Base-by-base conservation (phyloP, 768 basidiomycete species). In the Podaxis pistillaris region DNA sequence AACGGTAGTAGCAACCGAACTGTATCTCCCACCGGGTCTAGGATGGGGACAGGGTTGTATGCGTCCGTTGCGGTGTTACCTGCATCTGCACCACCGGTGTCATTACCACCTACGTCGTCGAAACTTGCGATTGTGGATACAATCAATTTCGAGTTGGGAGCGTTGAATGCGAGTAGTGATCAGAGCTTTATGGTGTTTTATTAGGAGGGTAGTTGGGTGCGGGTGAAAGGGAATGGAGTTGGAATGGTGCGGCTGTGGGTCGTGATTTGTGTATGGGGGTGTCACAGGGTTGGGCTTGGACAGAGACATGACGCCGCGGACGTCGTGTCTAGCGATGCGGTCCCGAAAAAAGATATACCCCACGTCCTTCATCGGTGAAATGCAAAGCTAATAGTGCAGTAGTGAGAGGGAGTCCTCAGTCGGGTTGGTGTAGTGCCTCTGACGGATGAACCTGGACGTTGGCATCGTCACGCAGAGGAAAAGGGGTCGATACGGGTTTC, bases 171-270 rank as follows among this genome's bases (percentile, higher is more conserved):
- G 49, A 76, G 68, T 50, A 74, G 65, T 22, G 80, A 81, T 40
- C 80, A 77, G 59, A 75, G 71, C 53, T 81, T 78, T 76, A 81
- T 82, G 81, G 76, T 76, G 13, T 82, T 81, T 70, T 82, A 82
- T 65, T 82, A 73, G 65, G 63, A 52, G 11, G 51, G n/a, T n/a
- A 13, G 24, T 36, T 46, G 56, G 56, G 26, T 9, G 49, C 11
- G 17, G 12, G 56, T 40, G 15, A 24, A 19, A 19, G 36, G 40
- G 4, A 1, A 6, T 28, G 17, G 44, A 44, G 26, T 17, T 13
- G 44, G 46, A 26, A n/a, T 49, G 44, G 44, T 46, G 44, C n/a
- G n/a, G 44, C n/a, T 5, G 6, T 46, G 5, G 15, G 44, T 8
- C 17, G 33, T 33, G 33, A 7, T 33, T 33, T 33, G 33, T 33